Conservation (phyloP, 495 filamentous ascomycete genomes). For the Neurospora tetraspora region DNA sequence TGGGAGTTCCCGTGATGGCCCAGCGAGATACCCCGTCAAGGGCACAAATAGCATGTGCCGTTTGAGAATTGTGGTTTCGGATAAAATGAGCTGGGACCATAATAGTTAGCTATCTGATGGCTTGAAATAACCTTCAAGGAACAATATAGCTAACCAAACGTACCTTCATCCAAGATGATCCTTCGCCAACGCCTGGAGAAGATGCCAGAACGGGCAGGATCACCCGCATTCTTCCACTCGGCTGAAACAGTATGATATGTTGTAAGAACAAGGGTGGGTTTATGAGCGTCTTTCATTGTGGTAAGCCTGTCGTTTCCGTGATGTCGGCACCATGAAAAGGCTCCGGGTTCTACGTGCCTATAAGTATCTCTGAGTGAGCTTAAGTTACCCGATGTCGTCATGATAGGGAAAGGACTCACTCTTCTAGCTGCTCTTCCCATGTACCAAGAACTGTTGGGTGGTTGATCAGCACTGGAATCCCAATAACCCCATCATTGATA, state of each 20-base stretch:
- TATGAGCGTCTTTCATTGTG: constrained; percentile 2
- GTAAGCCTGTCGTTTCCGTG: constrained; percentile 20
- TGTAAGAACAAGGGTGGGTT: constrained; percentile 22
- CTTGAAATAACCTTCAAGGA: constrained; percentile 9
- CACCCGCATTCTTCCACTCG: constrained; percentile 18
- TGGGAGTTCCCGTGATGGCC: constrained; percentile 36
- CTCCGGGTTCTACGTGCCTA: constrained; percentile 18
- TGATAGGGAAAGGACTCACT: constrained; percentile 3
- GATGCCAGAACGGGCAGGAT: constrained; percentile 3
- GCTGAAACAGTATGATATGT: constrained; percentile 31
- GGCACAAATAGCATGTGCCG: constrained; percentile 24
- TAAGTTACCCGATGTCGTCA: not conserved
- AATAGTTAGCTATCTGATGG: constrained; percentile 17
- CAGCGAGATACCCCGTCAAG: constrained; percentile 27
- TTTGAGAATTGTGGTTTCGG: constrained; percentile 24
- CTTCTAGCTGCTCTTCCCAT: constrained; percentile 26
- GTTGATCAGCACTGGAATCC: not conserved
- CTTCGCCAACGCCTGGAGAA: constrained; percentile 28
- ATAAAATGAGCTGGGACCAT: constrained; percentile 14
- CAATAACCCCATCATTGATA: not conserved
- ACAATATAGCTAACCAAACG: not conserved
- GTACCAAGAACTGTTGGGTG: constrained; percentile 19
- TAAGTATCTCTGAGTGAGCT: not conserved
- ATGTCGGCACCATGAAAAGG: constrained; percentile 20
- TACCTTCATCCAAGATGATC: constrained; percentile 41